Percentiles rank a stretch among this genome's conserved stretches.
phyloP scores from a whole-genome alignment of 345 rosid species.

The Clausena lansium region DNA sequence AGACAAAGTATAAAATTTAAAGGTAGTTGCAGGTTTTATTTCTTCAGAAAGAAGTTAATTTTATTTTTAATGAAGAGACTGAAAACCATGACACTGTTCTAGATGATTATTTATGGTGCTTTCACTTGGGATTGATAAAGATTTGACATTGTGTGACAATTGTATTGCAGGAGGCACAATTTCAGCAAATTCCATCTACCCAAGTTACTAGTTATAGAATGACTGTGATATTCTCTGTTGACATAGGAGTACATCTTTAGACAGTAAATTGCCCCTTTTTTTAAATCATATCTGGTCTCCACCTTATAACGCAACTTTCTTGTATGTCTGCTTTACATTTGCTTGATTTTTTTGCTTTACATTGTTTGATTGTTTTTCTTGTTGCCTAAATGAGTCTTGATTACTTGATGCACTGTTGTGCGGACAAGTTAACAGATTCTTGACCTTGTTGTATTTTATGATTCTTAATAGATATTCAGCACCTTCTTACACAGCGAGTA shows the following conservation, averaged over 20 bases:
- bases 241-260: not conserved
- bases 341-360: not conserved
- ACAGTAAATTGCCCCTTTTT: not conserved
- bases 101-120: not conserved
- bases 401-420: not conserved
- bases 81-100: not conserved
- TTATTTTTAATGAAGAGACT: not conserved
- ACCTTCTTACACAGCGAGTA: constrained; percentile 76
- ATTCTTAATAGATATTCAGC: constrained; percentile 56
- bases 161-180: not conserved
- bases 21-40: not conserved
- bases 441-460: constrained; percentile 11
- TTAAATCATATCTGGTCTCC: not conserved
- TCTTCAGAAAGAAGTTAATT: not conserved
- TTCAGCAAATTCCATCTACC: not conserved
- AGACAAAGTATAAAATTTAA: not conserved
- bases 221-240: not conserved
- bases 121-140: not conserved
- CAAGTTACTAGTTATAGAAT: not conserved
- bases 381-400: not conserved
- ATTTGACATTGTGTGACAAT: not conserved
- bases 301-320: not conserved
- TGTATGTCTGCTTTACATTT: not conserved
- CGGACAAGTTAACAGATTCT: not conserved
- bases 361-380: not conserved